Base-by-base conservation (phyloP, 2,329 filamentous ascomycete genomes). In the Neoscytalidium dimidiatum region DNA sequence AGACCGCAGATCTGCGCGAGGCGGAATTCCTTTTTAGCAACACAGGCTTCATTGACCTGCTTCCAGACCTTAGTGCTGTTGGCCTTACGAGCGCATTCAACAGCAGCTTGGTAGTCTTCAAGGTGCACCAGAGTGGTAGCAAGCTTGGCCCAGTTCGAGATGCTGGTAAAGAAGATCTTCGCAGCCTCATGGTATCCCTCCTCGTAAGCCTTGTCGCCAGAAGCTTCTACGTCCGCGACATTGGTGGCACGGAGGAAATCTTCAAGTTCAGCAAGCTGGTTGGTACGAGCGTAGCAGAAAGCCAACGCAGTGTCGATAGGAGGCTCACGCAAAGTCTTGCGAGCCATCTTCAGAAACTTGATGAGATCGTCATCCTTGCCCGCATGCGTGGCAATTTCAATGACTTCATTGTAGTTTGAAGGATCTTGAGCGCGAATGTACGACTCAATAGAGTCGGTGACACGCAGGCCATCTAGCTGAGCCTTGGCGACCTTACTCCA, bases 21-120 rank as follows among this genome's bases (percentile, higher is more conserved):
- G 67, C 94, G 92, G 88, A 99, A 99, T 78, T 99, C 95, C 84
- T 97, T 98, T 88, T 98, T 99, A 68, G 87, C 88, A 69, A 99
- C 92, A 75, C 95, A 99, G 23, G 94, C 95, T 75, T 92, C 91
- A 81, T 98, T 96, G 71, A 99, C 95, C 80, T 99, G 92, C 81
- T 95, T 96, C 95, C 95, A 99, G 61, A 99, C 95, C 84, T 96
- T 97, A 80, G 97, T 94, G 80, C 92, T 98, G 85, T 98, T 99
- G 72, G 95, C 95, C 83, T 99, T 98, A 77, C 95, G 92, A 28
- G 96, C 95, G 74, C 93, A 97, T 78, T 99, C 95, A 46, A 99
- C 95, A 51, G 95, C 95, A 71, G 92, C 92, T 80, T 99, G 96
- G 83, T 99, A 98, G 71, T 99, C 95, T 69, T 90, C 91, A 6